Conservation (phyloP, 2,329 filamentous ascomycete genomes). For the Beauveria rudraprayagi region DNA sequence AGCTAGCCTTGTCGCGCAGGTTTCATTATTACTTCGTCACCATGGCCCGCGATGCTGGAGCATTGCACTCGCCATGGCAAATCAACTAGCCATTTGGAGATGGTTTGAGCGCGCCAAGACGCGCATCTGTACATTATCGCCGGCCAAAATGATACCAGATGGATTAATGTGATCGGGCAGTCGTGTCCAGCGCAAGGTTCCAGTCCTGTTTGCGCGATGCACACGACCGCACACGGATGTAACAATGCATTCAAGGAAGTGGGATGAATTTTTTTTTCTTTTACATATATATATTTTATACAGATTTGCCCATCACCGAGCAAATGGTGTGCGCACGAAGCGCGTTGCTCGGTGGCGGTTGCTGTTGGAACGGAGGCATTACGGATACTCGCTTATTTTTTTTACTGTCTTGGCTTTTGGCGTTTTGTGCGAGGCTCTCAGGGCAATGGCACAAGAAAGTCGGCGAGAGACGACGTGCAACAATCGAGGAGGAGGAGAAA, state of each 20-base stretch:
- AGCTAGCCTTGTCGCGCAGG: slow-evolving; percentile 2
- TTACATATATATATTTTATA: slow-evolving; percentile 2
- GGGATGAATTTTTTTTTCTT: slow-evolving; percentile 1
- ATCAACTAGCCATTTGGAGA: background rate
- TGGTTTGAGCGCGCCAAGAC: slow-evolving; percentile 2
- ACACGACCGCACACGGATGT: background rate
- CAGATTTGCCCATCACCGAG: background rate
- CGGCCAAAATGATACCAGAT: background rate
- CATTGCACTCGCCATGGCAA: background rate
- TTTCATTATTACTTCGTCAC: background rate
- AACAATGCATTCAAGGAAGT: background rate
- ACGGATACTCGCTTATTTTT: background rate
- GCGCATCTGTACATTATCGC: slow-evolving; percentile 9
- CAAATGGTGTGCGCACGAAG: background rate
- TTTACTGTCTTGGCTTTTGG: background rate
- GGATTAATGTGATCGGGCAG: slow-evolving; percentile 1
- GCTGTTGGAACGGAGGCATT: background rate
- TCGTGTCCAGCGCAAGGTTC: slow-evolving; percentile 1
- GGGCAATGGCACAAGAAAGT: background rate
- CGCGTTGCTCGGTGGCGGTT: background rate
- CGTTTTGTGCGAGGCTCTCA: slow-evolving; percentile 2
- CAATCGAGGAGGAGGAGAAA: slow-evolving; percentile 1
- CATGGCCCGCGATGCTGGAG: slow-evolving; percentile 3
- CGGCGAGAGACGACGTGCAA: background rate
- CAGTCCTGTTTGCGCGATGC: slow-evolving; percentile 5